These are phyloP conservation scores for Blastosporella zonata DNA, from an alignment of 1,284 basidiomycete genomes.

Conservation along the genomic window DNA sequence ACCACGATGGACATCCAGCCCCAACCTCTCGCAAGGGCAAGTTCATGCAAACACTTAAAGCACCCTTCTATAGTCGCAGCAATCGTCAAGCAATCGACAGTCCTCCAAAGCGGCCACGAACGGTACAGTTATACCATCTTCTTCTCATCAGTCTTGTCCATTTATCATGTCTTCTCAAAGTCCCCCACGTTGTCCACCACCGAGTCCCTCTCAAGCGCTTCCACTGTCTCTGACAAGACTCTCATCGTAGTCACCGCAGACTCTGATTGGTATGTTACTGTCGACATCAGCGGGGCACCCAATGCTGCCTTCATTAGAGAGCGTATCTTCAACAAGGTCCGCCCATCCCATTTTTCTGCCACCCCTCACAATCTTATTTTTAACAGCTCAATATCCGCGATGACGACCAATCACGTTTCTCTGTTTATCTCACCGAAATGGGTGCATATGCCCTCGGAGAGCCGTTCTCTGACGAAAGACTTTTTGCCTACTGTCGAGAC, in stretches of 20 bases:
- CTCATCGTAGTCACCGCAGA: constrained; percentile 79
- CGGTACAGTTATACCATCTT: constrained; percentile 33
- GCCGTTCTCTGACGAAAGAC: constrained; percentile 62
- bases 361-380: constrained; percentile 13
- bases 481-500: constrained; percentile 71
- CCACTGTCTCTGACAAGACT: constrained; percentile 41
- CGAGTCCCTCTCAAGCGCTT: constrained; percentile 28
- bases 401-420: constrained; percentile 73
- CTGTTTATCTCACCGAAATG: constrained; percentile 86
- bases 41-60: constrained; percentile 27
- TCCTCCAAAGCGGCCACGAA: constrained; percentile 29
- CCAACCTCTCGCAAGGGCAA: constrained; percentile 28
- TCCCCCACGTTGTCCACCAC: constrained; percentile 44
- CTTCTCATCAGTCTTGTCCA: constrained; percentile 10
- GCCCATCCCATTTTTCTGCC: constrained; percentile 22
- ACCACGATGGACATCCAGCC: constrained; percentile 21
- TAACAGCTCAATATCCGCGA: constrained; percentile 71
- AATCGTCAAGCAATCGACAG: constrained; percentile 18
- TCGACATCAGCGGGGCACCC: constrained; percentile 73
- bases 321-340: constrained; percentile 80
- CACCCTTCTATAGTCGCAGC: constrained; percentile 22
- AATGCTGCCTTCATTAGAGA: constrained; percentile 78
- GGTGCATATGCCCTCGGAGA: constrained; percentile 72
- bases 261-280: constrained; percentile 75
- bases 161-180: constrained; percentile 28